Conservation (phyloP, 768 basidiomycete genomes). For the Lyophyllum shimeji region DNA sequence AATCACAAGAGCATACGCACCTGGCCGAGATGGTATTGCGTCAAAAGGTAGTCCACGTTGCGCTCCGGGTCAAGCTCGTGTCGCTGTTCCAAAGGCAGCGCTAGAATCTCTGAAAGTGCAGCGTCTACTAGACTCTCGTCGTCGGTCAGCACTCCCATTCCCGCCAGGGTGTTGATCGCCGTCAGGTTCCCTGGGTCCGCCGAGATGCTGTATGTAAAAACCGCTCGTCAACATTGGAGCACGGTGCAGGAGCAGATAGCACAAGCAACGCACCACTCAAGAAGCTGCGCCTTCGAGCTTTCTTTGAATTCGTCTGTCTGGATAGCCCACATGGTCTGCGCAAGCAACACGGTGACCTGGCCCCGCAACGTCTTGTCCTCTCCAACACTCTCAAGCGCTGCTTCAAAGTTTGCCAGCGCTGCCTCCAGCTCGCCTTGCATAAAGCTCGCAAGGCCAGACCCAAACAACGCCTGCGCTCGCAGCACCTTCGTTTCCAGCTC, state of each 20-base stretch:
- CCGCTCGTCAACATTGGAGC: conserved; percentile 5
- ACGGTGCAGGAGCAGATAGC: background rate
- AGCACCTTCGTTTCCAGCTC: conserved; percentile 38
- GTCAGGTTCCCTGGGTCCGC: conserved; percentile 75
- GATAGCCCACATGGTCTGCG: conserved; percentile 83
- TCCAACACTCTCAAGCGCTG: conserved; percentile 55
- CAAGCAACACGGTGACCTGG: conserved; percentile 76
- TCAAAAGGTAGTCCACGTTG: conserved; percentile 70
- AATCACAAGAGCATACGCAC: conserved; percentile 35
- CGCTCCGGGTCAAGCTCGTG: conserved; percentile 65
- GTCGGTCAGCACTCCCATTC: conserved; percentile 83
- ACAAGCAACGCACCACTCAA: conserved; percentile 67
- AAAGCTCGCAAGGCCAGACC: conserved; percentile 71
- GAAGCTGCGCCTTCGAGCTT: conserved; percentile 70
- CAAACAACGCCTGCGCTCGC: conserved; percentile 65
- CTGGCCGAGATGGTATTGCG: conserved; percentile 72
- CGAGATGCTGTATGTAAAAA: conserved; percentile 54
- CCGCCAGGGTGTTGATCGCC: conserved; percentile 81
- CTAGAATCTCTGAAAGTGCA: conserved; percentile 77
- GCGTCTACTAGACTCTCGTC: conserved; percentile 85
- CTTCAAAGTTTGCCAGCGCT: conserved; percentile 69
- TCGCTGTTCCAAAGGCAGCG: conserved; percentile 65
- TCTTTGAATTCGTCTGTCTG: conserved; percentile 76
- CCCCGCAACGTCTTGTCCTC: conserved; percentile 52
- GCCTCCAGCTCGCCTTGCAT: conserved; percentile 58